Evolutionary conservation across 2,329 filamentous ascomycete species (phyloP).

Genomic region (Colletotrichum plurivorum): DNA sequence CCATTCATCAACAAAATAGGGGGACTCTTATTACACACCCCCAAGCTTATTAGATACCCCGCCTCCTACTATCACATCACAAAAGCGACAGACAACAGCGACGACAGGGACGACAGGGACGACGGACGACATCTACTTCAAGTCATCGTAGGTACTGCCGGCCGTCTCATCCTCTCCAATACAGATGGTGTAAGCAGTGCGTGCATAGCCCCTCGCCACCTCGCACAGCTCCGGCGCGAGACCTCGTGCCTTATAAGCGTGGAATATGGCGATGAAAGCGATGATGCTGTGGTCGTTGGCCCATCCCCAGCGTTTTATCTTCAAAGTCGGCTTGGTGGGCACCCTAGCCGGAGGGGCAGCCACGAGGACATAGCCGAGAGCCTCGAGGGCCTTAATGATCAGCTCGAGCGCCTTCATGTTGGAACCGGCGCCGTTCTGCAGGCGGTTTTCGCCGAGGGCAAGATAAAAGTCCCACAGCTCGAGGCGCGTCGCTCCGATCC

Average conservation of each 20-base stretch:
- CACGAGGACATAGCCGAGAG: constrained; percentile 45
- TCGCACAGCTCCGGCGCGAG: constrained; percentile 44
- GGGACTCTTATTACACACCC: too few species aligned
- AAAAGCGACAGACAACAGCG: too few species aligned
- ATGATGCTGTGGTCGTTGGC: constrained; percentile 5
- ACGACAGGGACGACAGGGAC: too few species aligned
- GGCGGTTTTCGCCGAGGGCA: constrained; percentile 30
- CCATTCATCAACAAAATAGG: too few species aligned
- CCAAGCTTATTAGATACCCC: too few species aligned
- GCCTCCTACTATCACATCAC: too few species aligned
- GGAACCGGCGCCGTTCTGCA: neutral
- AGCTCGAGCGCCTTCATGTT: constrained; percentile 41
- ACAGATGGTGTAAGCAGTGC: constrained; percentile 44
- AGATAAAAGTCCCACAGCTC: constrained; percentile 44
- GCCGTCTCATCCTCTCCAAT: constrained; percentile 44
- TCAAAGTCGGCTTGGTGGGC: constrained; percentile 29
- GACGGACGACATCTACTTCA: too few species aligned
- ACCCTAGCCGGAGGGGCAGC: constrained; percentile 21
- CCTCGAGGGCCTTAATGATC: constrained; percentile 44
- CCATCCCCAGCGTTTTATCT: constrained; percentile 45
- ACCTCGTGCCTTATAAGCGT: constrained; percentile 32
- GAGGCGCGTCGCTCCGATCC: constrained; percentile 27
- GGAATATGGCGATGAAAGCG: constrained; percentile 41
- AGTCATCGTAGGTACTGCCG: neutral
- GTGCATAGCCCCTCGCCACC: constrained; percentile 41